Base-by-base conservation (phyloP, 768 basidiomycete genomes). In the Hygrophorus russula region DNA sequence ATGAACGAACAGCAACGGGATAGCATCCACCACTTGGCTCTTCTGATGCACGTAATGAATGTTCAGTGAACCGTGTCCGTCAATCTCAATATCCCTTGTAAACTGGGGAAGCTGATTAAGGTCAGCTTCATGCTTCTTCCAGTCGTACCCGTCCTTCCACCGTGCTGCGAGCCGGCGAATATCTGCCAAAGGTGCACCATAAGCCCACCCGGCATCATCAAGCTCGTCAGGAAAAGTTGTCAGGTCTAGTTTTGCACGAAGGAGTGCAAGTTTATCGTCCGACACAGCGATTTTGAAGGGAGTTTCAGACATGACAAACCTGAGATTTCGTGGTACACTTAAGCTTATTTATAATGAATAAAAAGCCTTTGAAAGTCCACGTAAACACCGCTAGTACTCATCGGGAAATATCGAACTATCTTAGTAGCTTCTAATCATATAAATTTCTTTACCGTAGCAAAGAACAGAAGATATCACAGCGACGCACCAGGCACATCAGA, bases 31-130 rank as follows among this genome's bases (percentile, higher is more conserved):
- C 0, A 61, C 49, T 6, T 47, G 30, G 51, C 76, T 78, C 54
- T 60, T 66, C 56, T 73, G 62, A 53, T 80, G 76, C 10, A 79
- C 65, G 41, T 76, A 80, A 48, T 82, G 78, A 5, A 79, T 67
- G 33, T 63, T 60, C 38, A 71, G 45, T 2, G 54, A 46, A 0
- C 67, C 74, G 44, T 68, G 69, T 2, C 61, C 65, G 9, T 68
- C 68, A 1, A 79, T 66, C 1, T 62, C 55, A 20, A 80, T 66
- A 33, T 73, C 68, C 13, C 64, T 55, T 1, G 68, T 77, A 53
- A 73, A 80, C 57, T 76, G 74, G 1, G 76, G 73, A 1, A 81
- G 47, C 36, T 68, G 65, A 49, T 82, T 80, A 46, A 81, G 56
- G 11, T 54, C 55, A 0, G 59, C 62, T 52, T 82, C 77, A 12